Percentiles rank a stretch among this genome's conserved stretches.
phyloP scores from a whole-genome alignment of 2,329 filamentous ascomycete genomes.

The Tolypocladium album region DNA sequence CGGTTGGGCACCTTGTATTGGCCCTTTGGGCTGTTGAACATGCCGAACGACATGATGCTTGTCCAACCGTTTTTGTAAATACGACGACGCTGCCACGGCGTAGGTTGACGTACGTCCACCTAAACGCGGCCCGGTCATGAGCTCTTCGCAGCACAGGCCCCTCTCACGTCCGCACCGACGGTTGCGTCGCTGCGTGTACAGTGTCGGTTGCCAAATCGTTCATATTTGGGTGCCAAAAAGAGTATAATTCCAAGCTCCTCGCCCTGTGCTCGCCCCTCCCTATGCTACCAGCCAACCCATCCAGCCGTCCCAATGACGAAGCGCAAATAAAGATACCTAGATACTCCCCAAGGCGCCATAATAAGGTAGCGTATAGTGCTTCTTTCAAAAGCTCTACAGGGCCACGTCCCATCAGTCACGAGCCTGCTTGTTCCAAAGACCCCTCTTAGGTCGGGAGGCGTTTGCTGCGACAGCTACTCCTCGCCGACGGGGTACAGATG shows the following conservation, averaged over 20 bases:
- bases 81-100: neutral
- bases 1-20: too few relatives aligned
- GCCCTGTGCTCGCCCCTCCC: conserved; percentile 1
- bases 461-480: conserved; percentile 19
- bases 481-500: conserved; percentile 84
- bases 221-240: neutral
- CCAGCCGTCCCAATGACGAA: neutral
- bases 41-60: too few relatives aligned
- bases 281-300: neutral
- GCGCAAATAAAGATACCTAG: neutral
- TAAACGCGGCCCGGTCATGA: too few relatives aligned
- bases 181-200: neutral
- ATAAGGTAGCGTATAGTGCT: neutral
- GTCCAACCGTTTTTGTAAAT: neutral
- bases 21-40: neutral
- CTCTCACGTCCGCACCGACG: neutral
- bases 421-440: neutral
- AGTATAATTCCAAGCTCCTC: neutral
- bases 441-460: neutral
- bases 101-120: neutral
- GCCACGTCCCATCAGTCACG: neutral
- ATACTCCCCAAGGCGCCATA: conserved; percentile 6
- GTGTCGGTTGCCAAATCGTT: neutral
- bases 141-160: neutral
- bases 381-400: neutral